These are phyloP conservation scores for Elaeagnus macrophylla DNA, from an alignment of 306 rosid species.

Conservation along the genomic window DNA sequence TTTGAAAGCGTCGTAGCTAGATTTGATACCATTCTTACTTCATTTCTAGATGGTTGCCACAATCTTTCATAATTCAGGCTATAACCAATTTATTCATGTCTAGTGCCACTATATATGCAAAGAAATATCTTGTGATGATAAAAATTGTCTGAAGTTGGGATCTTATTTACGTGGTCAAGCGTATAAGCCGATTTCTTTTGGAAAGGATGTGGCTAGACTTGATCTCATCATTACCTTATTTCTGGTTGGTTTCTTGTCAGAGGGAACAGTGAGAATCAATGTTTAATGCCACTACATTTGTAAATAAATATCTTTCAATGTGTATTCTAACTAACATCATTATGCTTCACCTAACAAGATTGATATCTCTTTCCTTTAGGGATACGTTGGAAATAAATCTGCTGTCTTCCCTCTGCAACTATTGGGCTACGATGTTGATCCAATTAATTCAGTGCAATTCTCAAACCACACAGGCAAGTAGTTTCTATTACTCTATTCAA, in stretches of 20 bases:
- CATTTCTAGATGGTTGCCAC: too few species aligned
- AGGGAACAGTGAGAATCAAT: too few species aligned
- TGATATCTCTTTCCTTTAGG: constrained; percentile 32
- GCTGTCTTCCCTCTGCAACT: constrained; percentile 83
- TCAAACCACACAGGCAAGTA: constrained; percentile 92
- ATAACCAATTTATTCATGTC: neutral
- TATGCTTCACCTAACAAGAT: neutral
- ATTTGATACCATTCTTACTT: too few species aligned
- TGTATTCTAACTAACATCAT: neutral
- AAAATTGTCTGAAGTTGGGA: too few species aligned
- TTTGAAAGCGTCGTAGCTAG: too few species aligned
- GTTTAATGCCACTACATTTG: neutral
- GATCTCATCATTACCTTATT: too few species aligned
- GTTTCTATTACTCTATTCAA: constrained; percentile 36
- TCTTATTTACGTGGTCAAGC: too few species aligned
- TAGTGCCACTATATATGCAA: neutral
- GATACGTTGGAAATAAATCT: constrained; percentile 79
- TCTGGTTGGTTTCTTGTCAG: too few species aligned
- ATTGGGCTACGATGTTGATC: constrained; percentile 85
- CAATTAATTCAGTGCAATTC: constrained; percentile 83
- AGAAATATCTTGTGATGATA: neutral
- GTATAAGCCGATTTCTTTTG: too few species aligned
- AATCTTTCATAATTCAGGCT: neutral
- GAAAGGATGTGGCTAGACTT: too few species aligned
- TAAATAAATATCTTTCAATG: neutral